phyloP scores from a whole-genome alignment of 2,329 filamentous ascomycete species.

The Phaeophleospora eucalypticola region DNA sequence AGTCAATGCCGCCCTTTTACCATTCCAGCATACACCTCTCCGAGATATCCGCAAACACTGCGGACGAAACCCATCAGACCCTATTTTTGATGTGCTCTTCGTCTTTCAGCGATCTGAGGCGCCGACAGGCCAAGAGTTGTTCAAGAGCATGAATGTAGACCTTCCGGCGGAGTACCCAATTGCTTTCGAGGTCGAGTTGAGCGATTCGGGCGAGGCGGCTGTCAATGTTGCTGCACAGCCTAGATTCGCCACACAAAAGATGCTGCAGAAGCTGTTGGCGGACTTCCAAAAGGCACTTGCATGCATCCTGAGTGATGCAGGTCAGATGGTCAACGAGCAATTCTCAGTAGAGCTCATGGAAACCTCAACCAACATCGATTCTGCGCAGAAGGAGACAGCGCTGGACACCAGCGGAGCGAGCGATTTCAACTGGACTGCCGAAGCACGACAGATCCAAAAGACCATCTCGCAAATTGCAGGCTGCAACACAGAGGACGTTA shows the following conservation, averaged over 20 bases:
- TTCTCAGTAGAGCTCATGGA: too few species aligned
- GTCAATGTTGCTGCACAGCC: slow-evolving; percentile 59
- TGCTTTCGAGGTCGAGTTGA: slow-evolving; percentile 67
- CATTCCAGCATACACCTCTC: slow-evolving; percentile 75
- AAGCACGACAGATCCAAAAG: slow-evolving; percentile 52
- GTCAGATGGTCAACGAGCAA: slow-evolving; percentile 10
- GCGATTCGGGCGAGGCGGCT: slow-evolving; percentile 44
- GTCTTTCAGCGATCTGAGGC: slow-evolving; percentile 61
- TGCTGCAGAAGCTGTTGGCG: slow-evolving; percentile 28
- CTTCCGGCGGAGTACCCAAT: slow-evolving; percentile 65
- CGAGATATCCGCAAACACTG: slow-evolving; percentile 79
- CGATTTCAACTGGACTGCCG: slow-evolving; percentile 56
- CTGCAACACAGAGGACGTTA: slow-evolving; percentile 49
- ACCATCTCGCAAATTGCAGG: slow-evolving; percentile 63
- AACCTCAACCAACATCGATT: slow-evolving; percentile 2
- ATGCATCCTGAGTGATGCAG: slow-evolving; percentile 6
- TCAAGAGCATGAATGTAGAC: slow-evolving; percentile 51
- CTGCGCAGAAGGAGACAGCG: slow-evolving; percentile 2
- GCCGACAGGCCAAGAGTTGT: slow-evolving; percentile 32
- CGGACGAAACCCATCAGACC: slow-evolving; percentile 48
- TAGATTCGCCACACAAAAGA: slow-evolving; percentile 29
- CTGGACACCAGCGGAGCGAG: slow-evolving; percentile 23
- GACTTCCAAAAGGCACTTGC: slow-evolving; percentile 12
- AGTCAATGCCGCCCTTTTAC: slow-evolving; percentile 63
- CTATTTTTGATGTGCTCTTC: slow-evolving; percentile 76